These are phyloP conservation scores for Rehmannia glutinosa DNA, from an alignment of 257 asterid species.

Conservation along the genomic window DNA sequence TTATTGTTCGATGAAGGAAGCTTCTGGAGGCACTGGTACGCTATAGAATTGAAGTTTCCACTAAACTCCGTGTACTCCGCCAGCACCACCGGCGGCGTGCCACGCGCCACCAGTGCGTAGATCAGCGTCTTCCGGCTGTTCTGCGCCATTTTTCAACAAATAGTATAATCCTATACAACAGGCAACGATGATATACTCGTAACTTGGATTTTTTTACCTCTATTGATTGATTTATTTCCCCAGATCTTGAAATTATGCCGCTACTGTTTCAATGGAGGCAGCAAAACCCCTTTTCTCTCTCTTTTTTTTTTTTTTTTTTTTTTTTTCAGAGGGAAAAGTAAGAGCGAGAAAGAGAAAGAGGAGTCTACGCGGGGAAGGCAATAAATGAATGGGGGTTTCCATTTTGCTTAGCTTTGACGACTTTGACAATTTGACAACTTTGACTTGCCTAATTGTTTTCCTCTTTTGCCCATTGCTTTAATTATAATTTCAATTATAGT, in stretches of 20 bases:
- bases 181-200: not conserved
- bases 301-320: not conserved
- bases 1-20: constrained; percentile 56
- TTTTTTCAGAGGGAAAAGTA: constrained; percentile 1
- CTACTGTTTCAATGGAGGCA: constrained; percentile 19
- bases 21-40: constrained; percentile 59
- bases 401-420: not conserved
- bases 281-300: constrained; percentile 17
- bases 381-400: not conserved
- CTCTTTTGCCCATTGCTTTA: not conserved
- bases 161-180: not conserved
- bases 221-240: not conserved
- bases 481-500: too few species aligned
- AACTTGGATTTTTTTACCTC: not conserved
- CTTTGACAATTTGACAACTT: constrained; percentile 4
- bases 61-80: constrained; percentile 67
- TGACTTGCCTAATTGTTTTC: not conserved
- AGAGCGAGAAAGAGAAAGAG: too few species aligned
- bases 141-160: constrained; percentile 37
- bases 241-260: constrained; percentile 23
- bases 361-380: not conserved
- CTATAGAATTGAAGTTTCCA: constrained; percentile 67
- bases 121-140: constrained; percentile 46
- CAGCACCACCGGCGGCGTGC: constrained; percentile 45
- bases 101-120: constrained; percentile 68